A percentile compares a stretch with the other conserved stretches of the same genome.
Conservation (phyloP, 305 asterid genomes). For the Fraxinus dipetala region DNA sequence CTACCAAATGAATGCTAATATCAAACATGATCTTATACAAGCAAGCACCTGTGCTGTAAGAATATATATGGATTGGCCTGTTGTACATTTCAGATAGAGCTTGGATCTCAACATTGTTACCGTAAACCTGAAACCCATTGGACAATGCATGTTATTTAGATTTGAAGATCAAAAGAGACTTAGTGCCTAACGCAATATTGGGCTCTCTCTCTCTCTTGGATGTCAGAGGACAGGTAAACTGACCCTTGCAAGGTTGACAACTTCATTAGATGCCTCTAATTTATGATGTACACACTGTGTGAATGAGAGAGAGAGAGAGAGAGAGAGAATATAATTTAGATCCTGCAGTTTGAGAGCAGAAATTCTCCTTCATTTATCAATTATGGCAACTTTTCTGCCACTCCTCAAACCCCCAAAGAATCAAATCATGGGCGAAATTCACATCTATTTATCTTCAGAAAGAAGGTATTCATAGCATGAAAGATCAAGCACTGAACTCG, state of each 20-base stretch:
- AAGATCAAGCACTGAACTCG: background rate
- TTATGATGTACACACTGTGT: background rate
- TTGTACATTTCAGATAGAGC: slow-evolving; percentile 95
- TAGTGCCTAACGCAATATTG: background rate
- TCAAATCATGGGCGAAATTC: background rate
- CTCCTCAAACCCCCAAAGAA: background rate
- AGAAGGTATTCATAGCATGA: background rate
- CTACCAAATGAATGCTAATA: slow-evolving; percentile 10
- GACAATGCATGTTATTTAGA: background rate
- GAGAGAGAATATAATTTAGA: background rate
- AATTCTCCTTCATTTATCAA: background rate
- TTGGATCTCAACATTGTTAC: slow-evolving; percentile 95
- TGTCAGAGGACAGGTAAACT: background rate
- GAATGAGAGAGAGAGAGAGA: background rate
- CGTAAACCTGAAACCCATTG: slow-evolving; percentile 65
- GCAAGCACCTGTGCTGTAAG: slow-evolving; percentile 82
- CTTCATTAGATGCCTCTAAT: background rate
- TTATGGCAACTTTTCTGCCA: background rate
- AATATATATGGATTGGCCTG: slow-evolving; percentile 95
- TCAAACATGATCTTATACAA: slow-evolving; percentile 15
- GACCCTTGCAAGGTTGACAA: background rate
- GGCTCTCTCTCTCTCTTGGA: background rate
- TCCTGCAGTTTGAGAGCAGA: background rate
- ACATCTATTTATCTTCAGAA: background rate
- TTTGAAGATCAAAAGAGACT: background rate